These are phyloP conservation scores for Tubosaeta brunneosetosa DNA, from an alignment of 768 basidiomycete species.

Conservation along the genomic window DNA sequence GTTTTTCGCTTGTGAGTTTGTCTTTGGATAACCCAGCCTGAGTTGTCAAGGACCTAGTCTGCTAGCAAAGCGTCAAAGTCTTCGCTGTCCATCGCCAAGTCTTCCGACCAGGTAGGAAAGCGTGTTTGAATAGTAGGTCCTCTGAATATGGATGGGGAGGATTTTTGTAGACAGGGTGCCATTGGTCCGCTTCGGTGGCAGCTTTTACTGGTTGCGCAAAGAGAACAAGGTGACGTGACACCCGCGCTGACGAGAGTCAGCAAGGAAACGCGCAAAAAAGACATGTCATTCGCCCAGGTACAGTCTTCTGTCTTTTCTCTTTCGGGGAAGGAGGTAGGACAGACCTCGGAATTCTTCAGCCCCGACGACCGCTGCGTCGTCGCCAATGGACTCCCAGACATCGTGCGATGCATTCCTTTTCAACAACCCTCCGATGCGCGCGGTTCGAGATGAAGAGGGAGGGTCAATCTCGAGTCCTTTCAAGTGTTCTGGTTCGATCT, in stretches of 20 bases:
- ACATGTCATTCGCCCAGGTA: slow-evolving; percentile 43
- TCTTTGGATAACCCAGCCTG: too few species aligned
- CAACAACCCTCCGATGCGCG: slow-evolving; percentile 46
- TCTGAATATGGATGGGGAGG: slow-evolving; percentile 55
- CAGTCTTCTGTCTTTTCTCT: slow-evolving; percentile 53
- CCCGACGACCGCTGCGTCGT: slow-evolving; percentile 31
- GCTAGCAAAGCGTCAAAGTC: too few species aligned
- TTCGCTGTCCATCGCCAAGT: too few species aligned
- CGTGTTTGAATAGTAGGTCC: slow-evolving; percentile 59
- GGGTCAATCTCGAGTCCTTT: slow-evolving; percentile 46
- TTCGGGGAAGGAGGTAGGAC: slow-evolving; percentile 59
- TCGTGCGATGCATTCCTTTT: slow-evolving; percentile 57
- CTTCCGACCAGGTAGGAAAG: slow-evolving; percentile 44
- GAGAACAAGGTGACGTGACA: slow-evolving; percentile 50
- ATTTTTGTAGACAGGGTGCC: slow-evolving; percentile 37
- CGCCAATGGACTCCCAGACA: slow-evolving; percentile 60
- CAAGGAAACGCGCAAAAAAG: slow-evolving; percentile 39
- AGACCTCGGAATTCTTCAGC: slow-evolving; percentile 63
- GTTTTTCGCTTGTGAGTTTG: too few species aligned
- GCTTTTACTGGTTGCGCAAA: slow-evolving; percentile 42
- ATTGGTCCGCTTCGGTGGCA: slow-evolving; percentile 13
- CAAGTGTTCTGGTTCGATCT: slow-evolving; percentile 69
- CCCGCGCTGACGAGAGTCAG: slow-evolving; percentile 42
- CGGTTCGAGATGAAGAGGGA: slow-evolving; percentile 36
- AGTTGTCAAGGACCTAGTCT: too few species aligned